Evolutionary conservation across 2,329 filamentous ascomycete genomes (phyloP).

Genomic region (Exophiala sp.): DNA sequence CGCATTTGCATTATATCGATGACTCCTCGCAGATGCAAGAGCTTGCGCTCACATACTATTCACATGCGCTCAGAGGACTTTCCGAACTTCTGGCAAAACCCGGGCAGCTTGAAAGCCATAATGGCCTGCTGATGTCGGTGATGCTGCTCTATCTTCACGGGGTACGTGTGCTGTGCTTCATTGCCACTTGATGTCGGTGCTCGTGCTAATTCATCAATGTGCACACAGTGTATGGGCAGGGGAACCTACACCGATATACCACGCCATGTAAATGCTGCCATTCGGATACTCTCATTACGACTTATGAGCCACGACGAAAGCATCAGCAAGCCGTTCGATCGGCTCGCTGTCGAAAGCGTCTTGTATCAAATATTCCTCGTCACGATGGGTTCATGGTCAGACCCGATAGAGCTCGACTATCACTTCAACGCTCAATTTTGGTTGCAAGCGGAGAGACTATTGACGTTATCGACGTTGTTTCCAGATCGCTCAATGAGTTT

Average conservation of each 20-base stretch:
- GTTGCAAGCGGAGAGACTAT: constrained; percentile 14
- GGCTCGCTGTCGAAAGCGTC: constrained; percentile 19
- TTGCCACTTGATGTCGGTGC: background rate
- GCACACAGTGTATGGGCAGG: constrained; percentile 14
- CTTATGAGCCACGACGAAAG: constrained; percentile 4
- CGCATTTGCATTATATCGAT: constrained; percentile 18
- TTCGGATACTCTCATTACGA: constrained; percentile 15
- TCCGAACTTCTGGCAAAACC: constrained; percentile 10
- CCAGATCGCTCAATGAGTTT: constrained; percentile 10
- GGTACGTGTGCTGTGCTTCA: background rate
- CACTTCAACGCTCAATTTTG: constrained; percentile 19
- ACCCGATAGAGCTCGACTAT: constrained; percentile 5
- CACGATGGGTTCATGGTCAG: constrained; percentile 17
- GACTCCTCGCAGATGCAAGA: constrained; percentile 17
- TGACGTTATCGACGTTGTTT: constrained; percentile 13
- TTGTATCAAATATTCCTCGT: constrained; percentile 20
- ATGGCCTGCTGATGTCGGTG: constrained; percentile 16
- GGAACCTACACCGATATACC: constrained; percentile 20
- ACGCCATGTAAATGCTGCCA: constrained; percentile 19
- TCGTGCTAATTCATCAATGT: background rate
- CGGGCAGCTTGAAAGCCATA: constrained; percentile 11
- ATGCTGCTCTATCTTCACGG: constrained; percentile 23
- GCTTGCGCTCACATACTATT: constrained; percentile 20
- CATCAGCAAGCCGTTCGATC: constrained; percentile 17
- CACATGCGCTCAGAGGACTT: constrained; percentile 11